phyloP scores from a whole-genome alignment of 2,329 filamentous ascomycete species.

The Colletotrichum zoysiae region DNA sequence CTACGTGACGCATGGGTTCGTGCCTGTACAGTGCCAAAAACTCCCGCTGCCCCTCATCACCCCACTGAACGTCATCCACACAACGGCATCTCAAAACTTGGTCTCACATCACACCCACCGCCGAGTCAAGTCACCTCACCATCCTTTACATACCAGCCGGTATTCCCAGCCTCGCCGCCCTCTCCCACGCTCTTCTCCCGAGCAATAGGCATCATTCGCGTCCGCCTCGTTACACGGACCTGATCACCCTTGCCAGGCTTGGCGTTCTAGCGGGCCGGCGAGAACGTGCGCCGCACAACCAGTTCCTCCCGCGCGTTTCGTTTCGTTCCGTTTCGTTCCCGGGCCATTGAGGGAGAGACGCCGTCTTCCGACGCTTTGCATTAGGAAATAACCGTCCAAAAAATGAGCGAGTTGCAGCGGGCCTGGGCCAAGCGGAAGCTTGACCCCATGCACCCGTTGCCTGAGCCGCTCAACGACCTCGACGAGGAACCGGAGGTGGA shows the following conservation, averaged over 20 bases:
- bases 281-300: slow-evolving; percentile 9
- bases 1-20: accelerated
- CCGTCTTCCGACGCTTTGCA: not conserved
- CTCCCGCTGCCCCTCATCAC: slow-evolving; percentile 34
- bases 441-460: slow-evolving; percentile 66
- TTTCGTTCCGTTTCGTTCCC: not conserved
- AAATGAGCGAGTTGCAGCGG: slow-evolving; percentile 86
- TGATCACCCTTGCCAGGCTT: not conserved
- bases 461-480: slow-evolving; percentile 63
- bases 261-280: slow-evolving; percentile 4
- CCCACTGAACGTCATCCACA: slow-evolving; percentile 41
- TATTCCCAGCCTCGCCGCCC: slow-evolving; percentile 5
- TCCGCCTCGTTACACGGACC: not conserved
- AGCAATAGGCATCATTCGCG: not conserved
- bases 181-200: not conserved
- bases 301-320: not conserved
- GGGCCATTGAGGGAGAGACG: not conserved
- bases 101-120: slow-evolving; percentile 19
- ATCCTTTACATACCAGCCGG: not conserved
- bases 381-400: slow-evolving; percentile 37
- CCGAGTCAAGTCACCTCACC: slow-evolving; percentile 7
- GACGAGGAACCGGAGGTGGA: slow-evolving; percentile 65
- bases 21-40: slow-evolving; percentile 5
- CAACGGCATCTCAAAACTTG: slow-evolving; percentile 29
- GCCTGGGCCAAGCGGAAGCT: slow-evolving; percentile 84